These are phyloP conservation scores for Macrolepiota fuliginosa DNA, from an alignment of 768 basidiomycete genomes.

Conservation along the genomic window DNA sequence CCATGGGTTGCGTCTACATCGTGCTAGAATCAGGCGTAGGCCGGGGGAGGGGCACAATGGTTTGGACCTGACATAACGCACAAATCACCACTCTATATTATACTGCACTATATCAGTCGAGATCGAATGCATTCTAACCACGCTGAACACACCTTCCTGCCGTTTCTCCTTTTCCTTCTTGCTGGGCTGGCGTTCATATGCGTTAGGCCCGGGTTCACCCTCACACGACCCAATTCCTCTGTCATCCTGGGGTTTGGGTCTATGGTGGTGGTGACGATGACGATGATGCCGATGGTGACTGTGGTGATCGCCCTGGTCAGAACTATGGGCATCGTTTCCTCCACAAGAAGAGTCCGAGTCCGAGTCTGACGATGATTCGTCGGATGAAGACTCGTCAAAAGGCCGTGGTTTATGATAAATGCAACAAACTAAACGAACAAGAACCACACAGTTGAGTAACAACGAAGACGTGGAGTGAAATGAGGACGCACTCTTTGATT, in stretches of 20 bases:
- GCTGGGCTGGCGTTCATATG: conserved; percentile 44
- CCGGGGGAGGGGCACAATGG: background rate
- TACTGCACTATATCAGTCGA: background rate
- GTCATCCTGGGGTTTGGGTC: conserved; percentile 8
- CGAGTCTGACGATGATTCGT: conserved; percentile 50
- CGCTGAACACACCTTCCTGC: conserved; percentile 21
- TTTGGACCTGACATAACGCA: background rate
- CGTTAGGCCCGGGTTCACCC: conserved; percentile 36
- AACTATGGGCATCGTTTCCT: conserved; percentile 19
- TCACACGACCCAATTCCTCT: conserved; percentile 12
- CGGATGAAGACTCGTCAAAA: conserved; percentile 83
- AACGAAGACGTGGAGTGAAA: background rate
- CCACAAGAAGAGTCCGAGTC: conserved; percentile 35
- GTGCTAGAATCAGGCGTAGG: too few species aligned
- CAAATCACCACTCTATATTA: background rate
- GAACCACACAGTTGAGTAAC: background rate
- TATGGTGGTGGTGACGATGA: conserved; percentile 10
- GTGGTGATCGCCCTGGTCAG: conserved; percentile 7
- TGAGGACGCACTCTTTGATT: conserved; percentile 79
- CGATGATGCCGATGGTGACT: conserved; percentile 8
- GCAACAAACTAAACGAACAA: conserved; percentile 75
- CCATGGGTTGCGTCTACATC: too few species aligned
- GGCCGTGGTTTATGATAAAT: conserved; percentile 83
- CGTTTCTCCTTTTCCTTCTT: conserved; percentile 35
- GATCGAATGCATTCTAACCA: background rate